These are phyloP conservation scores for Eleusine coracana DNA, from an alignment of 176 grass and related monocot species.

Conservation along the genomic window DNA sequence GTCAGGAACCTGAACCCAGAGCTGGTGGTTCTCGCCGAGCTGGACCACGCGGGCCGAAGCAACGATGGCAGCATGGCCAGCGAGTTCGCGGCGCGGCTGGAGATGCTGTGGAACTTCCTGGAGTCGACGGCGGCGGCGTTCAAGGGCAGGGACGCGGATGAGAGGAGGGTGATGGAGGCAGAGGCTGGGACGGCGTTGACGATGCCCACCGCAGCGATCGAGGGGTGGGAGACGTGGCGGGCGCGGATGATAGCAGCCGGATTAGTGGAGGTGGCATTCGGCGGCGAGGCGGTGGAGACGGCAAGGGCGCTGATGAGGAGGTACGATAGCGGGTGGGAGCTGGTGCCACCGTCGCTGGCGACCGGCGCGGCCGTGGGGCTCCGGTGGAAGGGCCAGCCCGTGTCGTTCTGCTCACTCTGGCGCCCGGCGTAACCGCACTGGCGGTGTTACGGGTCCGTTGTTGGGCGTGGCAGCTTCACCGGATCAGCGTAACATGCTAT, in stretches of 20 bases:
- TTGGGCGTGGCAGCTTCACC: no score
- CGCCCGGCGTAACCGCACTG: background rate
- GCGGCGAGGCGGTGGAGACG: background rate
- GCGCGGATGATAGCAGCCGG: background rate
- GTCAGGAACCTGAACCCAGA: constrained; percentile 60
- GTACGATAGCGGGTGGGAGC: background rate
- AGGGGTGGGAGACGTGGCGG: background rate
- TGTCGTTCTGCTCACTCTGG: background rate
- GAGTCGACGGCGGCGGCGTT: background rate
- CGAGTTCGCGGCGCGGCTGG: background rate
- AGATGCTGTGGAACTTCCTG: background rate
- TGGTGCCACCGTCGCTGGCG: background rate
- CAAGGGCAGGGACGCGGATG: background rate
- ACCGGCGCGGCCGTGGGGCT: background rate
- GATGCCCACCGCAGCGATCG: background rate
- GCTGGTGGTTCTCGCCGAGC: constrained; percentile 69
- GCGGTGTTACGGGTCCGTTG: background rate
- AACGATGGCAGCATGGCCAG: background rate
- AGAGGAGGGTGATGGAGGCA: background rate
- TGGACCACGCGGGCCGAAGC: background rate
- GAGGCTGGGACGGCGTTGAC: background rate
- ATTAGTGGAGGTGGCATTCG: background rate
- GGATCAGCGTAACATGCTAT: no score
- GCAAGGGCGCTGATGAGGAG: background rate
- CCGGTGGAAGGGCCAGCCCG: background rate